A percentile compares a stretch with the other conserved stretches of the same genome.
Conservation (phyloP, 108 stramenopile genomes). For the Fistulifera solaris region DNA sequence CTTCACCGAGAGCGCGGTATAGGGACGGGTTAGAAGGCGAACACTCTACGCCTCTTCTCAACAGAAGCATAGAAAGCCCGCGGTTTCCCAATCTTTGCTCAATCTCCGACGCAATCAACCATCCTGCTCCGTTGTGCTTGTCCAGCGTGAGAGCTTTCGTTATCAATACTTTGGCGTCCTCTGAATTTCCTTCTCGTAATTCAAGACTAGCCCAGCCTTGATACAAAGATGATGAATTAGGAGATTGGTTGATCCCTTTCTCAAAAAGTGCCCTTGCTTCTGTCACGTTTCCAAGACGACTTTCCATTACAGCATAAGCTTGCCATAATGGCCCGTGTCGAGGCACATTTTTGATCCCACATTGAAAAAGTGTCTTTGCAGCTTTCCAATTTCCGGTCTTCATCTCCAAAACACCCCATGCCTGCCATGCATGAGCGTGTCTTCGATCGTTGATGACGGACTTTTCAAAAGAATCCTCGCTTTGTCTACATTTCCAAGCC, state of each 20-base stretch:
- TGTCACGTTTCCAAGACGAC: slow-evolving; percentile 44
- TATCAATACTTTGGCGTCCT: slow-evolving; percentile 57
- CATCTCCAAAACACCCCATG: slow-evolving; percentile 86
- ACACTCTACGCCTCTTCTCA: slow-evolving; percentile 73
- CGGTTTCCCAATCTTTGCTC: slow-evolving; percentile 32
- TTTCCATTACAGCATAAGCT: slow-evolving; percentile 57
- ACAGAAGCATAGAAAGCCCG: slow-evolving; percentile 46
- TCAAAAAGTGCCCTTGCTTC: slow-evolving; percentile 53
- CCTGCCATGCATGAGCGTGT: slow-evolving; percentile 86
- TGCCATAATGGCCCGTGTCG: slow-evolving; percentile 76
- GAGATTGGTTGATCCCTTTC: slow-evolving; percentile 59
- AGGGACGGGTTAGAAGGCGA: slow-evolving; percentile 51
- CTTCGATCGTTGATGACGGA: slow-evolving; percentile 41
- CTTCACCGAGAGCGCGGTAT: slow-evolving; percentile 56
- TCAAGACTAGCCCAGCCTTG: slow-evolving; percentile 77
- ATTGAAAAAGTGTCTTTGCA: slow-evolving; percentile 64
- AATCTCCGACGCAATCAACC: slow-evolving; percentile 64
- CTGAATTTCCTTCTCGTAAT: slow-evolving; percentile 45
- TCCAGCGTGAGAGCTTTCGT: slow-evolving; percentile 58
- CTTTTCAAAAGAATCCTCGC: slow-evolving; percentile 61
- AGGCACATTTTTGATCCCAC: slow-evolving; percentile 61
- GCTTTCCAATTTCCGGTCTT: slow-evolving; percentile 55
- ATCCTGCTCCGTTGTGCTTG: slow-evolving; percentile 64
- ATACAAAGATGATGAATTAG: slow-evolving; percentile 51
- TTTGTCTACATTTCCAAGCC: slow-evolving; percentile 54